Evolutionary conservation across 805 yeast species (phyloP).

Genomic region (Kazachstania kunashirensis): DNA sequence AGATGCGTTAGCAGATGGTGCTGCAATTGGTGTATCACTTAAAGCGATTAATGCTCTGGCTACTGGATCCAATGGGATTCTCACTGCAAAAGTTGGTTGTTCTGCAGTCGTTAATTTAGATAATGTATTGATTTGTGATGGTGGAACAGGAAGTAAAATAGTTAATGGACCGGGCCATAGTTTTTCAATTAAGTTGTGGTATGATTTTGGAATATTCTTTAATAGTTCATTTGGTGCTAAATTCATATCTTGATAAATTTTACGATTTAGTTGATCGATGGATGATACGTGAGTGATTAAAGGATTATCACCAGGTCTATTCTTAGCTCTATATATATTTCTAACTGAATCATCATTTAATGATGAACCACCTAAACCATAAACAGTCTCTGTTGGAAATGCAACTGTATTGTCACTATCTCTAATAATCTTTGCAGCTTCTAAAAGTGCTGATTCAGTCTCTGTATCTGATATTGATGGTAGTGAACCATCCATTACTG

Average conservation of each 20-base stretch:
- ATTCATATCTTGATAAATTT: slow-evolving; percentile 35
- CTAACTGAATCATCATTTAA: slow-evolving; percentile 60
- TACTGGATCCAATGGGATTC: slow-evolving; percentile 78
- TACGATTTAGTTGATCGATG: slow-evolving; percentile 54
- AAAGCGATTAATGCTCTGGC: slow-evolving; percentile 84
- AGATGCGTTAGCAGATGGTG: slow-evolving; percentile 95
- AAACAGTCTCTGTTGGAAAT: slow-evolving; percentile 95
- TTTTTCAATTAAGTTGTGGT: slow-evolving; percentile 49
- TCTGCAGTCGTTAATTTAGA: slow-evolving; percentile 75
- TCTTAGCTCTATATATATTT: slow-evolving; percentile 78
- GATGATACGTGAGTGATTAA: slow-evolving; percentile 84
- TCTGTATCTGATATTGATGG: slow-evolving; percentile 43
- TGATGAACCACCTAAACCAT: slow-evolving; percentile 89
- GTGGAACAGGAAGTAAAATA: slow-evolving; percentile 58
- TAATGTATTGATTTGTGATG: slow-evolving; percentile 35
- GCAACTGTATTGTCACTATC: slow-evolving; percentile 59
- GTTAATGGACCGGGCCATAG: slow-evolving; percentile 98
- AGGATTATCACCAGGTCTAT: slow-evolving; percentile 93
- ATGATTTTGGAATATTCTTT: slow-evolving; percentile 55
- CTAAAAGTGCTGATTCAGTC: slow-evolving; percentile 41
- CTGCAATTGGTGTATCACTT: slow-evolving; percentile 86
- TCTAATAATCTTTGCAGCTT: slow-evolving; percentile 51
- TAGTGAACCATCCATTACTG: slow-evolving; percentile 31
- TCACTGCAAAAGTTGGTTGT: slow-evolving; percentile 84
- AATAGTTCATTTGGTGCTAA: slow-evolving; percentile 11